phyloP scores from a whole-genome alignment of 495 filamentous ascomycete species.

The Aspergillus baeticus region DNA sequence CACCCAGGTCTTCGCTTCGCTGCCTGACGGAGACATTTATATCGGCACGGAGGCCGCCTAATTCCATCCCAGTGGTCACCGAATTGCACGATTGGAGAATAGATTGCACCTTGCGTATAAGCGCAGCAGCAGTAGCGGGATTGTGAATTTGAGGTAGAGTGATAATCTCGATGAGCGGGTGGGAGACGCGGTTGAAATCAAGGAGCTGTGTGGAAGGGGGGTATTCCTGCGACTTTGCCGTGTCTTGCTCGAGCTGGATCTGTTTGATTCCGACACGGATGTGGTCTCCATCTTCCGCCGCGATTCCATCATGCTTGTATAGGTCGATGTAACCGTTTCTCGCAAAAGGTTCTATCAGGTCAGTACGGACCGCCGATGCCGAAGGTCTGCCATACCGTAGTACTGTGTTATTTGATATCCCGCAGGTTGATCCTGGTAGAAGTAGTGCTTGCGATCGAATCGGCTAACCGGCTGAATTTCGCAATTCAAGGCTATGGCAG shows the following conservation, averaged over 20 bases:
- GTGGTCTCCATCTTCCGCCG: constrained; percentile 62
- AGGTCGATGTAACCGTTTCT: constrained; percentile 70
- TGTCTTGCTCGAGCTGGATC: constrained; percentile 96
- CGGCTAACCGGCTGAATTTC: constrained; percentile 68
- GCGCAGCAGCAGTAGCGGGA: constrained; percentile 79
- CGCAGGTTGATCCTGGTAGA: constrained; percentile 94
- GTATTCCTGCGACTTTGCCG: constrained; percentile 85
- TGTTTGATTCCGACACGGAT: constrained; percentile 81
- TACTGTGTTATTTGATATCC: constrained; percentile 99
- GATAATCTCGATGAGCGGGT: constrained; percentile 94
- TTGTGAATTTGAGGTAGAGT: constrained; percentile 82
- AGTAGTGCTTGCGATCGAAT: constrained; percentile 98
- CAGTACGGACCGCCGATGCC: neutral
- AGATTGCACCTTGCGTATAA: constrained; percentile 84
- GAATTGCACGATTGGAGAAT: constrained; percentile 78
- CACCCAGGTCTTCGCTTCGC: constrained; percentile 41
- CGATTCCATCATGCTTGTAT: constrained; percentile 75
- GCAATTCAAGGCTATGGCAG: constrained; percentile 82
- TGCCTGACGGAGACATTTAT: constrained; percentile 89
- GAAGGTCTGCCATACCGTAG: constrained; percentile 51
- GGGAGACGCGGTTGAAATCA: constrained; percentile 90
- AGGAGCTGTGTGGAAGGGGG: constrained; percentile 71
- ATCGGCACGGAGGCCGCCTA: constrained; percentile 86
- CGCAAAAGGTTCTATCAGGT: constrained; percentile 69
- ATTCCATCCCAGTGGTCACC: constrained; percentile 86